These are phyloP conservation scores for Metschnikowia hibisci DNA, from an alignment of 805 yeast species.

Conservation along the genomic window DNA sequence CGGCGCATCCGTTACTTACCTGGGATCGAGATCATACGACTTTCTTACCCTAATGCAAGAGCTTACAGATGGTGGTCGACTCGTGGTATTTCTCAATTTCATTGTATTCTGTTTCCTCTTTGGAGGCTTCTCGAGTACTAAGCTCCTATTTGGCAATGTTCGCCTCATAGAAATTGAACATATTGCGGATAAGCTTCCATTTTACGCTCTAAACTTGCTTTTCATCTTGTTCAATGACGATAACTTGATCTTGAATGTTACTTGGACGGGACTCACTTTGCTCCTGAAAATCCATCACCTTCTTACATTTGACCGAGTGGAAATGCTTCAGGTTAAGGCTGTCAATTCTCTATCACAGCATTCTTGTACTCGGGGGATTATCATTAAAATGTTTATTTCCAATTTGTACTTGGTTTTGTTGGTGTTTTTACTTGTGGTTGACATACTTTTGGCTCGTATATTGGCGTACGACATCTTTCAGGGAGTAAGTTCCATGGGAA, in stretches of 20 bases:
- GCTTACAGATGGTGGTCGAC: constrained; percentile 14
- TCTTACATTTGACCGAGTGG: constrained; percentile 56
- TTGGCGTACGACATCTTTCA: constrained; percentile 56
- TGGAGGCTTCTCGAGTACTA: constrained; percentile 28
- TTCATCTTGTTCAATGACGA: constrained; percentile 61
- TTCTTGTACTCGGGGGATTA: constrained; percentile 12
- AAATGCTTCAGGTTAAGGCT: constrained; percentile 30
- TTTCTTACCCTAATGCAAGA: constrained; percentile 16
- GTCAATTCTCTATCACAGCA: constrained; percentile 23
- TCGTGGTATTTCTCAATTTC: constrained; percentile 17
- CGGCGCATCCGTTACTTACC: constrained; percentile 8
- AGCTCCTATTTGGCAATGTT: constrained; percentile 66
- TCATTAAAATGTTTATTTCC: constrained; percentile 31
- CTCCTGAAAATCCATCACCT: constrained; percentile 69
- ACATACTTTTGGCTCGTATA: constrained; percentile 48
- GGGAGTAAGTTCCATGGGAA: constrained; percentile 49
- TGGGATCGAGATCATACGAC: constrained; percentile 14
- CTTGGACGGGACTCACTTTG: constrained; percentile 28
- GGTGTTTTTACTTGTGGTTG: constrained; percentile 43
- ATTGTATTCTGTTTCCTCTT: constrained; percentile 16
- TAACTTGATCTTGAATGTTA: constrained; percentile 51
- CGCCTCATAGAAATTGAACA: constrained; percentile 75
- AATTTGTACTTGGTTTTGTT: constrained; percentile 45
- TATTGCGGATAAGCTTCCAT: constrained; percentile 34
- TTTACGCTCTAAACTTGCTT: constrained; percentile 46